These are phyloP conservation scores for Oryza meyeriana DNA, from an alignment of 176 grass and related monocot species.

Conservation along the genomic window DNA sequence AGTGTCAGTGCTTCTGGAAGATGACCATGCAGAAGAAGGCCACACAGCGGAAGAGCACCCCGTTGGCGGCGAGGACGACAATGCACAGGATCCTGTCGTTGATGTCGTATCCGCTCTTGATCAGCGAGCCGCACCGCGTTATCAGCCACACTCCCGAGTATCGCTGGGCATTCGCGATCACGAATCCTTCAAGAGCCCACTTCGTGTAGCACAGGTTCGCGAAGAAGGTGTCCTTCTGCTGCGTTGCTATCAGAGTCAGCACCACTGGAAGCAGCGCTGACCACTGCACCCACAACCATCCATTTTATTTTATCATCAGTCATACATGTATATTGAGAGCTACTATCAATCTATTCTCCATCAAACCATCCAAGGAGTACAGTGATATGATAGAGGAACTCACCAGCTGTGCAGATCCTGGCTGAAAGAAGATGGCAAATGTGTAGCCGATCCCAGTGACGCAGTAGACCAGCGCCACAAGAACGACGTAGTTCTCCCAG, in stretches of 20 bases:
- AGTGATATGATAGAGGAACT: not conserved
- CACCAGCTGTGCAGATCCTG: slow-evolving; percentile 80
- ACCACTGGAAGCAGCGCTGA: slow-evolving; percentile 79
- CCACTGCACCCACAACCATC: slow-evolving; percentile 44
- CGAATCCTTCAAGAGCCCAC: slow-evolving; percentile 69
- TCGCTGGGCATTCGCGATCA: too few relatives aligned
- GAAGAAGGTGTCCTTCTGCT: slow-evolving; percentile 49
- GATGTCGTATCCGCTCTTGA: slow-evolving; percentile 62
- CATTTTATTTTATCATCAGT: too few relatives aligned
- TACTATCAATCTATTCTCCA: too few relatives aligned
- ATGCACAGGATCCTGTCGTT: slow-evolving; percentile 62
- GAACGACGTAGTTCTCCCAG: slow-evolving; percentile 68
- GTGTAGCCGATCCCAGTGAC: slow-evolving; percentile 86
- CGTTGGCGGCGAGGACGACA: slow-evolving; percentile 54
- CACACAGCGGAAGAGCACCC: slow-evolving; percentile 67
- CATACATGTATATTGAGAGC: too few relatives aligned
- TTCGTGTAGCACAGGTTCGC: slow-evolving; percentile 86
- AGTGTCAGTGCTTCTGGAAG: slow-evolving; percentile 61
- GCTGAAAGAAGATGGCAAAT: slow-evolving; percentile 88
- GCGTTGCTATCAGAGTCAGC: slow-evolving; percentile 69
- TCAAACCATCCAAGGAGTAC: too few relatives aligned
- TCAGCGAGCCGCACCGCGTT: slow-evolving; percentile 64
- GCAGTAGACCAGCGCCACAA: slow-evolving; percentile 75
- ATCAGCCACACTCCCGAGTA: slow-evolving; percentile 58
- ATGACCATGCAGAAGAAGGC: slow-evolving; percentile 90